These are phyloP conservation scores for Striga hermonthica DNA, from an alignment of 305 asterid genomes.

Conservation along the genomic window DNA sequence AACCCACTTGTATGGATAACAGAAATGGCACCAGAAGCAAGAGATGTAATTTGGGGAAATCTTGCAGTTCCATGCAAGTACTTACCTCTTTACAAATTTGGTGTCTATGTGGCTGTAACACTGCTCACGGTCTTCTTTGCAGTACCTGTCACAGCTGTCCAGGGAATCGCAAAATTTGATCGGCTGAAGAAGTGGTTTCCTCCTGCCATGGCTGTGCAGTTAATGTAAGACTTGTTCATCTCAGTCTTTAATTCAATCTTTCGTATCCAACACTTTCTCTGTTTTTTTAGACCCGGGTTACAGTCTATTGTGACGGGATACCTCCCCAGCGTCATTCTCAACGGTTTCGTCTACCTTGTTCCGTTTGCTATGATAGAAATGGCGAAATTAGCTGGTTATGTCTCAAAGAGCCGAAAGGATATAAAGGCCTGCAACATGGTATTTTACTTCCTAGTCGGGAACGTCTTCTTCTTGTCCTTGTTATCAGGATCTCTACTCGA, in stretches of 20 bases:
- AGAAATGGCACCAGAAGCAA: slow-evolving; percentile 92
- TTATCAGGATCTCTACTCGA: slow-evolving; percentile 90
- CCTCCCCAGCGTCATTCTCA: slow-evolving; percentile 85
- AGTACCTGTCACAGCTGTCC: slow-evolving; percentile 89
- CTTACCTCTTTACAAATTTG: slow-evolving; percentile 62
- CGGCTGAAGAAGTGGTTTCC: slow-evolving; percentile 83
- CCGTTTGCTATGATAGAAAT: slow-evolving; percentile 75
- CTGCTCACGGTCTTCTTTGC: slow-evolving; percentile 84
- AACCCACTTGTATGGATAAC: slow-evolving; percentile 83
- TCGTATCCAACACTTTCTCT: slow-evolving; percentile 12
- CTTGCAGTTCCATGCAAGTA: slow-evolving; percentile 52
- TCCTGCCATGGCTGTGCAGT: slow-evolving; percentile 84
- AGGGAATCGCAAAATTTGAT: slow-evolving; percentile 87
- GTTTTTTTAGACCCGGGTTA: slow-evolving; percentile 64
- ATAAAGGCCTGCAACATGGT: slow-evolving; percentile 85
- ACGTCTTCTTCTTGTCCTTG: slow-evolving; percentile 80
- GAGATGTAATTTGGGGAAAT: slow-evolving; percentile 89
- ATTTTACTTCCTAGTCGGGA: slow-evolving; percentile 85
- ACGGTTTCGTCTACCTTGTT: slow-evolving; percentile 58
- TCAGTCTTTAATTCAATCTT: neutral
- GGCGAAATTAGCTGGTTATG: slow-evolving; percentile 67
- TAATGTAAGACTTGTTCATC: slow-evolving; percentile 55
- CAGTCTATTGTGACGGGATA: slow-evolving; percentile 84
- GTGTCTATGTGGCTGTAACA: slow-evolving; percentile 54
- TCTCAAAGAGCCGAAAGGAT: slow-evolving; percentile 77